These are phyloP conservation scores for Gnetum montanum DNA, from an alignment of 75 land plant genomes.

Conservation along the genomic window DNA sequence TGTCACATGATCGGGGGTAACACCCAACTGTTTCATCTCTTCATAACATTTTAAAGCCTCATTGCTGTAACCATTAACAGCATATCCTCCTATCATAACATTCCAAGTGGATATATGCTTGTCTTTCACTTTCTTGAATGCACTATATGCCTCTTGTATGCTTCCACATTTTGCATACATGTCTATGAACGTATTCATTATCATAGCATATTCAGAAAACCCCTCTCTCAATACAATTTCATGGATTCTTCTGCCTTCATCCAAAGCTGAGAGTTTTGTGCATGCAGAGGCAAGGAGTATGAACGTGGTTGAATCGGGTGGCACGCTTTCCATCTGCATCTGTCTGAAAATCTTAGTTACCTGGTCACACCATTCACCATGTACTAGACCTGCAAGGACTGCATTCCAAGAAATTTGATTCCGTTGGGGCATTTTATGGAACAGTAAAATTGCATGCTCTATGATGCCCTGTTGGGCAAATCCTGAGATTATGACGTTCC, in stretches of 20 bases:
- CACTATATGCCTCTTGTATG: background rate
- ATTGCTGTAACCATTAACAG: background rate
- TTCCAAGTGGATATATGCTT: background rate
- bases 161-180: constrained; percentile 9
- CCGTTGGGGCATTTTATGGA: background rate
- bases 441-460: background rate
- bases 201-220: background rate
- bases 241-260: constrained; percentile 4
- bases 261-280: background rate
- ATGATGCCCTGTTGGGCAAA: background rate
- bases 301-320: constrained; percentile 2
- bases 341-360: background rate
- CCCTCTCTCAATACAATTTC: constrained; percentile 1
- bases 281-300: background rate
- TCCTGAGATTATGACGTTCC: background rate
- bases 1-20: background rate
- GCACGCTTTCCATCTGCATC: constrained; percentile 5
- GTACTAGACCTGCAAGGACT: background rate
- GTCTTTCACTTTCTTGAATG: background rate
- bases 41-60: background rate
- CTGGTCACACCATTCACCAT: constrained; percentile 1
- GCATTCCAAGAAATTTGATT: constrained; percentile 4
- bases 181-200: constrained; percentile 3
- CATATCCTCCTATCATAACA: background rate
- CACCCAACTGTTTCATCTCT: background rate